phyloP scores from a whole-genome alignment of 225 moss, liverwort and hornwort genomes.

The Pleurozium schreberi region DNA sequence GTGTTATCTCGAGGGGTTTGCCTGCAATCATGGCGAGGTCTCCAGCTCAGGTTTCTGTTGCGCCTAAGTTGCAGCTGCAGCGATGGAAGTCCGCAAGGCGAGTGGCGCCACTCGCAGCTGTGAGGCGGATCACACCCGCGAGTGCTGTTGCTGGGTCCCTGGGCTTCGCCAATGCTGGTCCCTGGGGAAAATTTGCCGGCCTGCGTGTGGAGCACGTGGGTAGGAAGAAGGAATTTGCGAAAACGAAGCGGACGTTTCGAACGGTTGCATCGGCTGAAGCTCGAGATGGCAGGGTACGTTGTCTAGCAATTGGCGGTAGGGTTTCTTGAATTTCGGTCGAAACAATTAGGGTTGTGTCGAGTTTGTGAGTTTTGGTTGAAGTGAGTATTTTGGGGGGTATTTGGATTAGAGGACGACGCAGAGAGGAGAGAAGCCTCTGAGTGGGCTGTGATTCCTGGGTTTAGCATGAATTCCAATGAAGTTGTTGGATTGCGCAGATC shows the following conservation, averaged over 20 bases:
- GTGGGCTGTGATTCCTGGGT: not conserved
- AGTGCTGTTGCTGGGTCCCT: slow-evolving; percentile 12
- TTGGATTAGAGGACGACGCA: not conserved
- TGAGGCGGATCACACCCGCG: slow-evolving; percentile 6
- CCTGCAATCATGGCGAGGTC: not conserved
- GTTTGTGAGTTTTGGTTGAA: not conserved
- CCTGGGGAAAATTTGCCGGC: slow-evolving; percentile 16
- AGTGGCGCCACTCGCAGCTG: slow-evolving; percentile 3
- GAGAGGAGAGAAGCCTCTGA: not conserved
- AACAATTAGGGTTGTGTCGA: not conserved
- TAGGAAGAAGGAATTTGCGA: slow-evolving; percentile 12
- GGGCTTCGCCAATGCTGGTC: slow-evolving; percentile 14
- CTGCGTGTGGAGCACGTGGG: slow-evolving; percentile 11
- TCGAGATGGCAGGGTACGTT: slow-evolving; percentile 42
- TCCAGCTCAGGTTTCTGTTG: slow-evolving; percentile 11
- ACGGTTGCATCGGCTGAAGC: slow-evolving; percentile 35
- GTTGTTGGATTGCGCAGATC: slow-evolving; percentile 36
- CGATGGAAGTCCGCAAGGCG: slow-evolving; percentile 15
- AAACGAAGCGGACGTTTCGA: slow-evolving; percentile 17
- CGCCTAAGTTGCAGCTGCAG: slow-evolving; percentile 16
- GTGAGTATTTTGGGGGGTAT: not conserved
- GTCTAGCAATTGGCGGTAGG: not conserved
- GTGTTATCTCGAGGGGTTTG: slow-evolving; percentile 1
- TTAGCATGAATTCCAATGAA: not conserved
- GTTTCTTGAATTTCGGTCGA: not conserved